Base-by-base conservation (phyloP, 2,329 filamentous ascomycete species). In the Aspergillus chevalieri region DNA sequence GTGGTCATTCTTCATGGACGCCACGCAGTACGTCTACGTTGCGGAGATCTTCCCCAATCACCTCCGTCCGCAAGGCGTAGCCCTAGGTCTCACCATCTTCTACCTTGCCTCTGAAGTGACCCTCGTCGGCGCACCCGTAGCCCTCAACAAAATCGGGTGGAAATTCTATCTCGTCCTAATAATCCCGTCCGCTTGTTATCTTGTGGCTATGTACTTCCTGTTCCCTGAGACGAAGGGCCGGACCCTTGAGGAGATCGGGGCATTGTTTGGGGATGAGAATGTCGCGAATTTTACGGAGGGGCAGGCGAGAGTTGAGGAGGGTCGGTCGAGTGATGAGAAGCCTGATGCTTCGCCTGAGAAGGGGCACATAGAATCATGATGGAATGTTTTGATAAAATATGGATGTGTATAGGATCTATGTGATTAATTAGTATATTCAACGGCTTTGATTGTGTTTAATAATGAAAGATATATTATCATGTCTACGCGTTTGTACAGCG, bases 1-100 rank as follows among this genome's bases (percentile, higher is more conserved):
- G 55, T 74, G 70, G 65, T 66, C 65, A 43, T 69, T 65, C 47
- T 72, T 66, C 49, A 57, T 74, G 44, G 72, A 74, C 48, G 71
- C 71, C 1, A 71, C 66, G n/a, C 69, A 72, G 43, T 74, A 71
- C 50, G 60, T 71, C 19, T 72, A 72, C 52, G 57, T 71, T 22
- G 55, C 62, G 2, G 69, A 72, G 57, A 74, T 73, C 44, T 73
- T 70, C 58, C 70, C 71, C 3, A 74, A 64, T 15, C 64, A 70
- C 50, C 54, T 72, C 12, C 65, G 70, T 3, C 61, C 63, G 10
- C 63, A 70, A 39, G 69, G 70, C 0, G 66, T 69, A 15, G 67
- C 68, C 0, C 51, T 73, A 30, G 67, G 70, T 1, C 57, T 73
- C 48, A 54, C 59, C 28, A 61, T 62, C 22, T 61, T 68, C 34